These are phyloP conservation scores for Penicillium fimorum DNA, from an alignment of 495 filamentous ascomycete genomes.

Conservation along the genomic window DNA sequence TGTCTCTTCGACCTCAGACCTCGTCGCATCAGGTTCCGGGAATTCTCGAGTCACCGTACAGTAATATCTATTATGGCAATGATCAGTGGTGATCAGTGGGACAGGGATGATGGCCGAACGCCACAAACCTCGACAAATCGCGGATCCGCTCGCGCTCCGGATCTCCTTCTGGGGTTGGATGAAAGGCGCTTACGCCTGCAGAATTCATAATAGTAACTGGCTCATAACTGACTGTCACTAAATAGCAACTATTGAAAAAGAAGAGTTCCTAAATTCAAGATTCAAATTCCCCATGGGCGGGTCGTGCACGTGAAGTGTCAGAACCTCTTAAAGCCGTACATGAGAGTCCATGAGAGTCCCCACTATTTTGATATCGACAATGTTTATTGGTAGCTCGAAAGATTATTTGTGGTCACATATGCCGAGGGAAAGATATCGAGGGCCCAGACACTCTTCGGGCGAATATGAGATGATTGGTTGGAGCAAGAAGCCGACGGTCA, in stretches of 20 bases:
- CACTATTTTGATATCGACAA: not conserved
- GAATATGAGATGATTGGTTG: not conserved
- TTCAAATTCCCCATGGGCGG: not conserved
- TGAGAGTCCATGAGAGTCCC: not conserved
- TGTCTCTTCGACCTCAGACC: not conserved
- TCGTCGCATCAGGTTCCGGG: not conserved
- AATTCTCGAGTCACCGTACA: constrained; percentile 24
- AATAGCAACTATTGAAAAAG: not conserved
- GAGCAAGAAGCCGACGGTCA: not conserved
- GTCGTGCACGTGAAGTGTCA: not conserved
- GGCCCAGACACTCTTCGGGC: not conserved
- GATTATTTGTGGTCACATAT: not conserved
- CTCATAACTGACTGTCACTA: not conserved
- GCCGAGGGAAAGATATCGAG: not conserved
- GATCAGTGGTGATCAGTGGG: constrained; percentile 1
- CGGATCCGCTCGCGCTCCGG: constrained; percentile 23
- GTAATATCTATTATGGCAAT: constrained; percentile 29
- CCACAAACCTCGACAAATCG: constrained; percentile 23
- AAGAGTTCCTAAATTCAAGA: not conserved
- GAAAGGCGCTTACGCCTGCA: constrained; percentile 13
- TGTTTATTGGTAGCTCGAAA: not conserved
- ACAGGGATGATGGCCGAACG: not conserved
- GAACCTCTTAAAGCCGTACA: not conserved
- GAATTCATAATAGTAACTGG: constrained; percentile 13
- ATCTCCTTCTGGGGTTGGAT: constrained; percentile 16